phyloP scores from a whole-genome alignment of 1,284 basidiomycete genomes.

The Spongiforma sp. region DNA sequence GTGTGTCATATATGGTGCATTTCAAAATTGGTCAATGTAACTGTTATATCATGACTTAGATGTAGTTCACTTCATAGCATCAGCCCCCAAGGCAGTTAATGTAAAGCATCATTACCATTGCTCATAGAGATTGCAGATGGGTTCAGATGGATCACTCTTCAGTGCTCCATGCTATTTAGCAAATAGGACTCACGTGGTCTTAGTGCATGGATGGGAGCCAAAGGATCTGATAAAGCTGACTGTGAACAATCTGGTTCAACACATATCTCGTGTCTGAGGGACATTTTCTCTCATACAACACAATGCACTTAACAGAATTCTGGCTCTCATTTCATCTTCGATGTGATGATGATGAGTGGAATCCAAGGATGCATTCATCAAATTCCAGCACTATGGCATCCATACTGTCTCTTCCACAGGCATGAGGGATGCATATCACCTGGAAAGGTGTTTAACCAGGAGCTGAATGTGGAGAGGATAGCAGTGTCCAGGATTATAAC shows the following conservation, averaged over 20 bases:
- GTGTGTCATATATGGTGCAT: not conserved
- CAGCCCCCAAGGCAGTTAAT: not conserved
- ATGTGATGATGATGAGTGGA: no score
- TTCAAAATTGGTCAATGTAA: not conserved
- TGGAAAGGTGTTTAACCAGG: not conserved
- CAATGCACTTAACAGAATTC: not conserved
- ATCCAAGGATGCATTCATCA: no score
- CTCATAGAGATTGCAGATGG: not conserved
- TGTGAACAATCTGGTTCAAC: not conserved
- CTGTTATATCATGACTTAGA: not conserved
- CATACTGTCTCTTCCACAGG: not conserved
- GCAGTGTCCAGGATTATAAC: not conserved
- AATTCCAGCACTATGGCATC: not conserved
- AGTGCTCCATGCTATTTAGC: not conserved
- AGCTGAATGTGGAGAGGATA: not conserved
- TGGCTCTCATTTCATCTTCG: not conserved
- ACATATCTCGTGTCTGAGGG: constrained; percentile 2
- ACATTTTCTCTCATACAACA: constrained; percentile 1
- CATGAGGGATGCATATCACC: not conserved
- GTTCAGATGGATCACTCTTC: not conserved
- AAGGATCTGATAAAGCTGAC: not conserved
- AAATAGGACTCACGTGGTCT: not conserved
- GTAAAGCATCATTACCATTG: not conserved
- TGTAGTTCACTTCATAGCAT: not conserved
- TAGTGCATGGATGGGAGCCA: not conserved